Evolutionary conservation across 1,139 yeast genomes (phyloP).

Genomic region (Zygotorulaspora mrakii): DNA sequence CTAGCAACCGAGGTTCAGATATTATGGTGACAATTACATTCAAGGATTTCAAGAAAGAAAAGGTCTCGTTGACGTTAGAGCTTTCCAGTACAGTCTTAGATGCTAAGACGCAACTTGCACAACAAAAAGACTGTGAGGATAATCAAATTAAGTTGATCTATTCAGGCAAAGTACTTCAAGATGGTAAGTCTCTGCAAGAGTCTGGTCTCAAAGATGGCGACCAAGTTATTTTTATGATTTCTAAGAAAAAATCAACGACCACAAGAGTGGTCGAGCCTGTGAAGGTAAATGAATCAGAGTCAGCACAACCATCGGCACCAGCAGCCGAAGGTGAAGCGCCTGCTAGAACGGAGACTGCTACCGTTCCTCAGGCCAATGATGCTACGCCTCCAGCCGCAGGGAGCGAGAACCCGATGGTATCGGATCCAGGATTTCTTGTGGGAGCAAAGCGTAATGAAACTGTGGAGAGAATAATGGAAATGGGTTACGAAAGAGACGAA

Average conservation of each 20-base stretch:
- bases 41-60: constrained; percentile 91
- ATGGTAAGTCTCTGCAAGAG: constrained; percentile 67
- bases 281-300: constrained; percentile 17
- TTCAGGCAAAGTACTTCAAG: constrained; percentile 82
- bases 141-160: constrained; percentile 83
- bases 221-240: constrained; percentile 87
- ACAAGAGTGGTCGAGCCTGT: constrained; percentile 26
- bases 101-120: constrained; percentile 71
- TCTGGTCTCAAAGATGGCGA: constrained; percentile 85
- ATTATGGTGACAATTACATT: constrained; percentile 69
- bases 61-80: constrained; percentile 75
- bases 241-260: constrained; percentile 38
- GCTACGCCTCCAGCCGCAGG: constrained; percentile 18
- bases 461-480: constrained; percentile 80
- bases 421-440: constrained; percentile 34
- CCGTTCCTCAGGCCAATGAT: constrained; percentile 33
- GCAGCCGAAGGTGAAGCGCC: too few relatives aligned
- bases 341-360: too few relatives aligned
- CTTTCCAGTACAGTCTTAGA: constrained; percentile 61
- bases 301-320: constrained; percentile 29
- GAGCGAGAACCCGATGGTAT: constrained; percentile 20
- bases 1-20: neutral
- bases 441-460: constrained; percentile 38
- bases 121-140: constrained; percentile 64
- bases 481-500: constrained; percentile 89